A percentile compares a stretch with the other conserved stretches of the same genome.
phyloP scores from a whole-genome alignment of 1,284 basidiomycete species.

The Ceratobasidium sp. region DNA sequence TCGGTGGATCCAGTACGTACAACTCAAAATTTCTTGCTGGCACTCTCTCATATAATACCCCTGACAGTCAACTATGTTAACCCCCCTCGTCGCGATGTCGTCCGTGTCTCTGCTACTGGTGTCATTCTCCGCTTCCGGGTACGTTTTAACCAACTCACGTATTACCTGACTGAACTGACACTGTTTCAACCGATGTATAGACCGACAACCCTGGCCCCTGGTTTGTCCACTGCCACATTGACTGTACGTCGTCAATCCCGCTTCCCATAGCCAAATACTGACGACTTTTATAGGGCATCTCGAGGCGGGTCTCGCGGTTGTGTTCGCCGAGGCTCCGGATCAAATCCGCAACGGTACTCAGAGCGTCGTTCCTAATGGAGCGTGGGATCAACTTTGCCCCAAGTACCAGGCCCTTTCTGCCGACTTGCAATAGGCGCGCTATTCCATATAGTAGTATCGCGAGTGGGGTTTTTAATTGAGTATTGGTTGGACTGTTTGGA shows the following conservation, averaged over 20 bases:
- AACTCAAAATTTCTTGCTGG: not conserved
- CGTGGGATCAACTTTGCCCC: conserved; percentile 33
- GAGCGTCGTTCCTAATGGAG: conserved; percentile 7
- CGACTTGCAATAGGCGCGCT: conserved; percentile 15
- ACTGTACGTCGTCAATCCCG: not conserved
- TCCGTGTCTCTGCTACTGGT: conserved; percentile 52
- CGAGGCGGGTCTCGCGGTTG: conserved; percentile 50
- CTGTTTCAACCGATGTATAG: conserved; percentile 1
- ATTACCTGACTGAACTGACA: not conserved
- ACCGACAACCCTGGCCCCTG: conserved; percentile 61
- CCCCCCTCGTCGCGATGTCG: conserved; percentile 58
- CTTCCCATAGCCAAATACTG: not conserved
- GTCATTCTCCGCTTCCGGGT: conserved; percentile 56
- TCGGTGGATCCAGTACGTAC: conserved; percentile 17
- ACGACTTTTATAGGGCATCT: conserved; percentile 55
- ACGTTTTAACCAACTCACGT: not conserved
- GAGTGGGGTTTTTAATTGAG: no score
- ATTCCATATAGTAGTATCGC: no score
- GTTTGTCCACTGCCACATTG: conserved; percentile 63
- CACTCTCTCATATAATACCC: conserved; percentile 15
- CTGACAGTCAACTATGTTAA: conserved; percentile 59
- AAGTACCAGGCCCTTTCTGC: conserved; percentile 33
- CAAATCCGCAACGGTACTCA: conserved; percentile 4
- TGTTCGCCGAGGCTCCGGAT: conserved; percentile 23
- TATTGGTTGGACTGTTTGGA: no score